Conservation (phyloP, 768 basidiomycete genomes). For the Tylopilus balloui region DNA sequence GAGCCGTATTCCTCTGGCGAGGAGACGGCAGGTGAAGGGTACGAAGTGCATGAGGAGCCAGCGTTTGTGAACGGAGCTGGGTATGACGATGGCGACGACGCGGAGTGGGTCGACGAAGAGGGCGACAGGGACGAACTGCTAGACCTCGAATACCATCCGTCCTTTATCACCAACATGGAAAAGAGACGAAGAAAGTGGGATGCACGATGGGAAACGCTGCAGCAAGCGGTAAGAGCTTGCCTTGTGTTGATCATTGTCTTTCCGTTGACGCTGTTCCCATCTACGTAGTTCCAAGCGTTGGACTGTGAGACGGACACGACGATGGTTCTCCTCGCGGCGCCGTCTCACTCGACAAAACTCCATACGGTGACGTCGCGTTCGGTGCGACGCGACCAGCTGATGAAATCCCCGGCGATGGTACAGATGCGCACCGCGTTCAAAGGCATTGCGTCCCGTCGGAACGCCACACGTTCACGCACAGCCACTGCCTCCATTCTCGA, state of each 20-base stretch:
- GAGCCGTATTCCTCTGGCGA: slow-evolving; percentile 74
- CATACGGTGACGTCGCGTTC: slow-evolving; percentile 64
- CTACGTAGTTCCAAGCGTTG: slow-evolving; percentile 62
- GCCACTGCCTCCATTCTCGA: slow-evolving; percentile 44
- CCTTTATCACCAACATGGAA: slow-evolving; percentile 59
- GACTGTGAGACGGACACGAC: slow-evolving; percentile 81
- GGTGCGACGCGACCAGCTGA: slow-evolving; percentile 54
- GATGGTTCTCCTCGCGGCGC: slow-evolving; percentile 68
- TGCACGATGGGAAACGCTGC: slow-evolving; percentile 66
- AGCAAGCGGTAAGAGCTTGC: slow-evolving; percentile 55
- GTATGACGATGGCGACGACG: slow-evolving; percentile 32
- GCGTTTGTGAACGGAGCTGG: slow-evolving; percentile 30
- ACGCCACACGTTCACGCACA: slow-evolving; percentile 42
- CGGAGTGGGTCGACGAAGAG: slow-evolving; percentile 72
- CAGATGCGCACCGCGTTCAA: slow-evolving; percentile 56
- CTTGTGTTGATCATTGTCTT: background rate
- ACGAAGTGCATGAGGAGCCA: slow-evolving; percentile 39
- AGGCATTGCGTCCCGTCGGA: slow-evolving; percentile 54
- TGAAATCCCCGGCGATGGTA: slow-evolving; percentile 45
- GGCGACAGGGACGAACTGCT: slow-evolving; percentile 67
- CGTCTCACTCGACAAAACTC: slow-evolving; percentile 65
- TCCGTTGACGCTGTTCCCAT: slow-evolving; percentile 1
- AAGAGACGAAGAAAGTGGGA: slow-evolving; percentile 73
- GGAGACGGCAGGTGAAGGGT: slow-evolving; percentile 71
- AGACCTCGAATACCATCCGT: slow-evolving; percentile 73